phyloP scores from a whole-genome alignment of 1,284 basidiomycete genomes.

The Apiotrichum domesticum region DNA sequence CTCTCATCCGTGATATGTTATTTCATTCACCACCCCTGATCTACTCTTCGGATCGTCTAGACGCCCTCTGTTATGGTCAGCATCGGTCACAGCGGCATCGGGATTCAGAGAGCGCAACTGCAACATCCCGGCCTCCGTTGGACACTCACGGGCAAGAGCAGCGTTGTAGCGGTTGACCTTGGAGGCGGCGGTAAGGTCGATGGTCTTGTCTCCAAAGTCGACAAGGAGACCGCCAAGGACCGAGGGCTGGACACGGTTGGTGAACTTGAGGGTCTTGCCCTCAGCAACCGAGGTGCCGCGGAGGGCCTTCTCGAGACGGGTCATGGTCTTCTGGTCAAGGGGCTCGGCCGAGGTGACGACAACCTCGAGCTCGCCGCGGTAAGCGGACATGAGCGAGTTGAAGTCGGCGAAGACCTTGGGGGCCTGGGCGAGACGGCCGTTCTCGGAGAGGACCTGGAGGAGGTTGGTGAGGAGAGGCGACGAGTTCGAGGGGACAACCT shows the following conservation, averaged over 20 bases:
- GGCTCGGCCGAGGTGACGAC: constrained; percentile 81
- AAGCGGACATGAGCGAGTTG: constrained; percentile 77
- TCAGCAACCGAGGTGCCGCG: constrained; percentile 78
- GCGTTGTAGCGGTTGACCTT: constrained; percentile 93
- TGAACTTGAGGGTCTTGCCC: constrained; percentile 77
- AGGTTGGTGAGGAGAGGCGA: constrained; percentile 86
- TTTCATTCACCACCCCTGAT: constrained; percentile 16
- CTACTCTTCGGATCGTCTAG: constrained; percentile 20
- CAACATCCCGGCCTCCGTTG: not conserved
- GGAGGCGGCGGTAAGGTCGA: constrained; percentile 83
- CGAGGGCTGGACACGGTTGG: constrained; percentile 87
- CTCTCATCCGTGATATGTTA: constrained; percentile 13
- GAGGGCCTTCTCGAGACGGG: constrained; percentile 73
- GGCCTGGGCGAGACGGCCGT: constrained; percentile 81
- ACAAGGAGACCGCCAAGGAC: constrained; percentile 86
- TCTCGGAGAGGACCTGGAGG: constrained; percentile 83
- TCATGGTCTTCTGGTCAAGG: constrained; percentile 63
- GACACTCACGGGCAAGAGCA: constrained; percentile 63
- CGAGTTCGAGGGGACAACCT: constrained; percentile 61
- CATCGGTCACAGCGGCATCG: not conserved
- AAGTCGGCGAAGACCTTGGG: constrained; percentile 86
- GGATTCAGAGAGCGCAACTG: not conserved
- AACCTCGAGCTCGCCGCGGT: constrained; percentile 91
- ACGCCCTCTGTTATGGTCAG: constrained; percentile 29
- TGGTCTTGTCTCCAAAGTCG: constrained; percentile 97